Base-by-base conservation (phyloP, 805 yeast species). In the Clavispora carvajalis region DNA sequence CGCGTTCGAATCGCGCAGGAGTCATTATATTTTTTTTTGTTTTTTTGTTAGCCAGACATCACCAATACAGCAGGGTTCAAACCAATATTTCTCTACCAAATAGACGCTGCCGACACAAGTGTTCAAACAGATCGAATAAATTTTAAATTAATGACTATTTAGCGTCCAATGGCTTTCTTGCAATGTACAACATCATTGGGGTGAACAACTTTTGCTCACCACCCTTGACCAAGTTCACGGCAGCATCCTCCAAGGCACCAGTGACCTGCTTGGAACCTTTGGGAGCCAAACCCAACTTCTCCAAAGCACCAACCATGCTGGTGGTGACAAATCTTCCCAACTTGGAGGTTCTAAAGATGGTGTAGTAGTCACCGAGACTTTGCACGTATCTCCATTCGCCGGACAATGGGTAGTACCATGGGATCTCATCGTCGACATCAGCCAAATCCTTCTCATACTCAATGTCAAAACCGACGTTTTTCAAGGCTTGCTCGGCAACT, bases 321-420 rank as follows among this genome's bases (percentile, higher is more conserved):
- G 90, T 87, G 47, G 98, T 91, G 59, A 89, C 53, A 57, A 74
- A 73, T 77, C 98, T 86, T 58, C 99, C 99, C 4, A 88, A 33
- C 46, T 66, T 73, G 19, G 95, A 85, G 41, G 97, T 87, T 77
- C 98, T 87, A 71, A 86, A 76, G 54, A 85, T 79, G 29, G 98
- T 89, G 57, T 77, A 77, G 43, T 86, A 59, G 65, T 93, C 99
- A 43, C 79, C 72, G 13, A 87, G 41, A 38, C 81, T 71, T 71
- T 90, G 96, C 40, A 86, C 77, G 67, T 86, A 83, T 67, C 78
- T 84, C 86, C 89, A 82, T 53, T 91, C 95, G 59, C 99, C 99
- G 47, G 93, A 76, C 59, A 93, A 76, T 55, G 99, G 99, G 64
- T 89, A 89, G 72, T 85, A 93, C 99, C 99, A 93, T 53, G 99